Conservation (phyloP, 129 eudicot genomes). For the Escallonia herrerae region DNA sequence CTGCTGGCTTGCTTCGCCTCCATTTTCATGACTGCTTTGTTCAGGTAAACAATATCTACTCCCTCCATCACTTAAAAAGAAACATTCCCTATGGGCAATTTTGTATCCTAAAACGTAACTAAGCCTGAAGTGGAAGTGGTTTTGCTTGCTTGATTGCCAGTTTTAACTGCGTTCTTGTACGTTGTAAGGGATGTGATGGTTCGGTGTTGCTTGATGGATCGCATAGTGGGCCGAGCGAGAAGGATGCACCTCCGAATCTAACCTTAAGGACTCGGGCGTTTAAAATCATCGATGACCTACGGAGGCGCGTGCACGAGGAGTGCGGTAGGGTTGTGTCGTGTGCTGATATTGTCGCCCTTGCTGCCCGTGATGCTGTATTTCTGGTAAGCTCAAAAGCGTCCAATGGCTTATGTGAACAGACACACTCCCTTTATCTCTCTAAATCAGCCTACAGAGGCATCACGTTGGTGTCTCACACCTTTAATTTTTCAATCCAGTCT, state of each 20-base stretch:
- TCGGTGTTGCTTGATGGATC: slow-evolving; percentile 70
- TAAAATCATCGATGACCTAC: slow-evolving; percentile 37
- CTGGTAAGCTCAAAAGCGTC: slow-evolving; percentile 21
- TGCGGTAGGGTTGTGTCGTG: slow-evolving; percentile 41
- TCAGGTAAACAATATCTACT: slow-evolving; percentile 11
- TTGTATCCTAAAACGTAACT: too few species aligned
- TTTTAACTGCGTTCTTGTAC: too few species aligned
- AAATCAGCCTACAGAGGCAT: too few species aligned
- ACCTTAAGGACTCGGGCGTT: slow-evolving; percentile 46
- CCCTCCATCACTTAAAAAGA: background rate
- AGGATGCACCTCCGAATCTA: slow-evolving; percentile 53
- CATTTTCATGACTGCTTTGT: slow-evolving; percentile 24
- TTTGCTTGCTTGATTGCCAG: too few species aligned
- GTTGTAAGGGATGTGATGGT: slow-evolving; percentile 59
- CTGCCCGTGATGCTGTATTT: slow-evolving; percentile 49
- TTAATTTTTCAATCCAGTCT: too few species aligned
- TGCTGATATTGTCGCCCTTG: slow-evolving; percentile 48
- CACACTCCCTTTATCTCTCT: too few species aligned
- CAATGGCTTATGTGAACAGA: too few species aligned
- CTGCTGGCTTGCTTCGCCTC: slow-evolving; percentile 21
- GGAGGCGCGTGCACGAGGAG: slow-evolving; percentile 26
- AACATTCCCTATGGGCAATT: too few species aligned
- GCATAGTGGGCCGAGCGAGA: slow-evolving; percentile 59
- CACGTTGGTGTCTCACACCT: too few species aligned
- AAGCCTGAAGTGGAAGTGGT: too few species aligned